Evolutionary conservation across 768 basidiomycete species (phyloP), one percentile per base, ranked within the genome.

Genomic region (Flagelloscypha sp.): DNA sequence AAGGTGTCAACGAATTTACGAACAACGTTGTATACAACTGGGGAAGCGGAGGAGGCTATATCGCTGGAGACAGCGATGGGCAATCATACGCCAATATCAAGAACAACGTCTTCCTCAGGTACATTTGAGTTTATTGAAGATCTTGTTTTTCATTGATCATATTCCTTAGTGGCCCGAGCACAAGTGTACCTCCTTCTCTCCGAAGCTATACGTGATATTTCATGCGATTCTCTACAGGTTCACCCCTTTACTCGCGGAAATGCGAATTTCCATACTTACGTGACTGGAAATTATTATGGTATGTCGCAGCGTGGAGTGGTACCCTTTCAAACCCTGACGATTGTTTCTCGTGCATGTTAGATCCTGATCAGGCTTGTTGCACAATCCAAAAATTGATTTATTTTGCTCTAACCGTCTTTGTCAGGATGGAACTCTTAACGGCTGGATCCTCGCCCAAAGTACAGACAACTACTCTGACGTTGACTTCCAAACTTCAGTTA

Each of bases 101-200:
- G 15, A 56, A 54, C 24, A 61, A 59, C 36, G 44, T 58, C 9
- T 61, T 59, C 47, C 59, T 61, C 19, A 58, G 54, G 54, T 55
- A 16, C 8, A 31, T 16, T 15, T 16, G 33, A 12, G 16, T 34
- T 34, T 34, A n/a, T n/a, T 10, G 20, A 7, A n/a, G 9, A 16
- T 22, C 33, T 7, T 22, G 9, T 21, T 30, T 8, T 32, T 13
- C 25, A n/a, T 36, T 22, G 8, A 34, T 8, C 12, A 17, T 9
- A 16, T 9, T 23, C 17, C 12, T 11, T 25, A 56, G 57, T 33
- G 58, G 58, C 9, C 58, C 58, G 3, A 58, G 57, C 6, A 60
- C 58, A 5, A 44, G 50, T 5, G 39, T 48, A 17, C 44, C 48
- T 28, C 53, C 58, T 2, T 58, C 53, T 53, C 2, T 4, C n/a